A percentile compares a stretch with the other conserved stretches of the same genome.
phyloP scores from a whole-genome alignment of 768 basidiomycete species.

The Pisolithus tinctorius region DNA sequence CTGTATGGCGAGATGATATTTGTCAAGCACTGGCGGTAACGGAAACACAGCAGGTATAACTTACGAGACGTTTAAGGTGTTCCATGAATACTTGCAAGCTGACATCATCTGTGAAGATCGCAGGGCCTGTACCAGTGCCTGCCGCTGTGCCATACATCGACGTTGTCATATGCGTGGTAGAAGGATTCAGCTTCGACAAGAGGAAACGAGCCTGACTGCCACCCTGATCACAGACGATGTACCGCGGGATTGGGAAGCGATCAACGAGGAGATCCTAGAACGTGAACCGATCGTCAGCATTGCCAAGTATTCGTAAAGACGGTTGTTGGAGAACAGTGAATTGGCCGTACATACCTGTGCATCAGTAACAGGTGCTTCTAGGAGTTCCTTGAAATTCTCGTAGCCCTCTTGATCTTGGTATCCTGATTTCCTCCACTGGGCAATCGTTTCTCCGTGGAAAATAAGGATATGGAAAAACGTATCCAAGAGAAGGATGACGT shows the following conservation, averaged over 20 bases:
- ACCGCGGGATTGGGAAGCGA: constrained; percentile 94
- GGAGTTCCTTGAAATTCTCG: constrained; percentile 94
- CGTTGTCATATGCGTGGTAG: constrained; percentile 93
- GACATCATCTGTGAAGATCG: constrained; percentile 98
- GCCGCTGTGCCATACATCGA: constrained; percentile 82
- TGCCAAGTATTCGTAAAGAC: background rate
- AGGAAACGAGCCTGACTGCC: constrained; percentile 98
- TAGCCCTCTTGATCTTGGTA: constrained; percentile 99
- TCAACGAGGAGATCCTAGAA: constrained; percentile 85
- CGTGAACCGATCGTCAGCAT: background rate
- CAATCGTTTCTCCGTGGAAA: constrained; percentile 96
- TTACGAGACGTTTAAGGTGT: constrained; percentile 85
- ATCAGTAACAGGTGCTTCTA: constrained; percentile 80
- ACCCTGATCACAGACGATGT: constrained; percentile 96
- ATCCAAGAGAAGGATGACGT: constrained; percentile 92
- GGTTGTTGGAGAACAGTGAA: background rate
- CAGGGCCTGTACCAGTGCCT: constrained; percentile 67
- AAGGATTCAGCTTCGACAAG: constrained; percentile 92
- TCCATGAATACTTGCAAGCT: constrained; percentile 98
- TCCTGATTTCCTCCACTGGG: constrained; percentile 96
- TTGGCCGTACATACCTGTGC: constrained; percentile 57
- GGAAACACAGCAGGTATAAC: constrained; percentile 18
- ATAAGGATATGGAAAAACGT: constrained; percentile 99
- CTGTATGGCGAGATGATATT: constrained; percentile 22
- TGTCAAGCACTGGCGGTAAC: background rate